Base-by-base conservation (phyloP, 106 monocot genomes). In the Dioscorea dumetorum region DNA sequence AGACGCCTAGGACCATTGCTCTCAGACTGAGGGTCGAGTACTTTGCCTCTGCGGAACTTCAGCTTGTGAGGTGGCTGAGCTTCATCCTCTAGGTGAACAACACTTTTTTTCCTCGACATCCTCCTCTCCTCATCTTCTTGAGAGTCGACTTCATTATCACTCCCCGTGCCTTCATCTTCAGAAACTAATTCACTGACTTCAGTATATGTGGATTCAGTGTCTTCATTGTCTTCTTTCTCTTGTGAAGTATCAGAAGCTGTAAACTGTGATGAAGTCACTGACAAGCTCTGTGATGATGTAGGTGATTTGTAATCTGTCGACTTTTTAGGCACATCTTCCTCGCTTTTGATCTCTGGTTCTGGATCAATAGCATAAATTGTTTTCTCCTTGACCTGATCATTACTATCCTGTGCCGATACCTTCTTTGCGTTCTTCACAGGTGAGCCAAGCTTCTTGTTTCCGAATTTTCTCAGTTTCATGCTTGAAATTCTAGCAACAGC, bases 21-120 rank as follows among this genome's bases (percentile, higher is more conserved):
- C 65, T 70, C 77, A 54, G 50, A 49, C 15, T 81, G 86, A 49
- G 73, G 61, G 61, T 58, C 24, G 23, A 82, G 64, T 22, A 75
- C 72, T 70, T 80, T 82, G 17, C 84, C 82, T 67, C 74, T 70
- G 18, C 75, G 62, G 60, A 87, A 91, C 13, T 71, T 77, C 50
- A 87, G 56, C 67, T 74, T 87, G 63, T 70, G 54, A 66, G 81
- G 71, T 69, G 67, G 28, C 16, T 13, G 32, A 34, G 62, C 58
- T 72, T 74, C 67, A 35, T 58, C 69, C 50, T 68, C 65, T 16
- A 32, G 2, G 33, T 20, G 65, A 57, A 48, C 34, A 18, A 24
- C 77, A 49, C n/a, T 24, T 57, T 4, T 65, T 67, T 52, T 82
- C 60, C 50, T 72, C 12, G 48, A 54, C 48, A 22, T 68, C 61